Evolutionary conservation across 768 basidiomycete species (phyloP).

Genomic region (Pleurotus tuoliensis): DNA sequence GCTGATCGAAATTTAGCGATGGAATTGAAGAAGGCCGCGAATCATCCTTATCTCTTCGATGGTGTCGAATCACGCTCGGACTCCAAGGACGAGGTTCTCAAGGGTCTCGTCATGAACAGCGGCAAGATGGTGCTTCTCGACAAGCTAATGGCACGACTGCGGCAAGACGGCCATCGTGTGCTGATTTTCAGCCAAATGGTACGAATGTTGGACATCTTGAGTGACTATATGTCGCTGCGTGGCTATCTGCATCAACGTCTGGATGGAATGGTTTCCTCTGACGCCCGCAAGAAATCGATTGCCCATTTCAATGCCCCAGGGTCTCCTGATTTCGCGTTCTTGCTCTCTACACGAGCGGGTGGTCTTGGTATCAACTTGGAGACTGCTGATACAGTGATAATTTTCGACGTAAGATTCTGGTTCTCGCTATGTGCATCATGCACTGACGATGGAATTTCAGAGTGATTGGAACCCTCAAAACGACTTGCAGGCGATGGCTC

Average conservation of each 20-base stretch:
- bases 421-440: conserved; percentile 10
- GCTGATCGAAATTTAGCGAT: conserved; percentile 54
- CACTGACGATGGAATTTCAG: conserved; percentile 33
- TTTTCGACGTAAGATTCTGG: conserved; percentile 77
- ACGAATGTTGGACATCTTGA: conserved; percentile 96
- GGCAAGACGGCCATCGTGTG: conserved; percentile 91
- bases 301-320: conserved; percentile 94
- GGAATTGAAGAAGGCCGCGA: conserved; percentile 98
- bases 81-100: conserved; percentile 77
- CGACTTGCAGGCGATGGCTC: conserved; percentile 98
- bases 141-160: conserved; percentile 88
- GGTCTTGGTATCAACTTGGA: conserved; percentile 98
- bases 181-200: conserved; percentile 99
- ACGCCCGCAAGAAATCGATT: conserved; percentile 91
- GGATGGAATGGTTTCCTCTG: conserved; percentile 93
- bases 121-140: conserved; percentile 98
- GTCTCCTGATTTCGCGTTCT: conserved; percentile 94
- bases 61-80: conserved; percentile 74
- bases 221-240: conserved; percentile 90
- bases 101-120: conserved; percentile 97
- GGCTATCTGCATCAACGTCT: conserved; percentile 92
- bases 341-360: conserved; percentile 94
- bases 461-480: conserved; percentile 99
- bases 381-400: conserved; percentile 98
- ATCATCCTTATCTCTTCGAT: conserved; percentile 97